phyloP scores from a whole-genome alignment of 768 basidiomycete species.

The Hygrophorus russula region DNA sequence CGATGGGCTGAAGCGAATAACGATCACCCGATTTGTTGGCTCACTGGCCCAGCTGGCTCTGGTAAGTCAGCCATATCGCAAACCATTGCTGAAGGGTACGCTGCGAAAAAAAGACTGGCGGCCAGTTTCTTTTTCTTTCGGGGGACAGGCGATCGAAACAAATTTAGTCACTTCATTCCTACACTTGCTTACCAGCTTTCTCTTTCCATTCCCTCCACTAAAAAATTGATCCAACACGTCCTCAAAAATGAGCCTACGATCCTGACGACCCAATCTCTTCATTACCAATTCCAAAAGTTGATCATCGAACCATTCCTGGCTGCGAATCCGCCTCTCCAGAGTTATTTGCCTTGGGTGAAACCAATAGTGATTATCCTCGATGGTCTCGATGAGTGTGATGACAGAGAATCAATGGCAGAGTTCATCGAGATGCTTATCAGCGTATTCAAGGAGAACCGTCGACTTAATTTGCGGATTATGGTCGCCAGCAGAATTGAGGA shows the following conservation, averaged over 20 bases:
- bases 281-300: conserved; percentile 20
- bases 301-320: conserved; percentile 16
- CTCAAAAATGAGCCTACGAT: neutral
- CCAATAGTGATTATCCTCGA: conserved; percentile 23
- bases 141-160: conserved; percentile 14
- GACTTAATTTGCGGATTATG: conserved; percentile 18
- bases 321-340: neutral
- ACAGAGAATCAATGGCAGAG: conserved; percentile 13
- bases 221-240: neutral
- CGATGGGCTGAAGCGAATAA: conserved; percentile 2
- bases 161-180: conserved; percentile 17
- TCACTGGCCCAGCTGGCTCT: conserved; percentile 12
- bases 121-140: conserved; percentile 22
- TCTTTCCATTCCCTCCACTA: neutral
- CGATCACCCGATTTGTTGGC: conserved; percentile 7
- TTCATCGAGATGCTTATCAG: conserved; percentile 17
- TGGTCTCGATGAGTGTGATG: conserved; percentile 22
- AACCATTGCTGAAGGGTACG: conserved; percentile 13
- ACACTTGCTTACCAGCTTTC: conserved; percentile 23
- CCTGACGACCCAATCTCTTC: neutral
- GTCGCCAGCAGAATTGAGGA: conserved; percentile 21
- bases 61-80: conserved; percentile 19
- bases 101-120: conserved; percentile 11
- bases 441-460: conserved; percentile 9
- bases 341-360: conserved; percentile 3